These are phyloP conservation scores for Mycena capillaripes DNA, from an alignment of 768 basidiomycete species.

Conservation along the genomic window DNA sequence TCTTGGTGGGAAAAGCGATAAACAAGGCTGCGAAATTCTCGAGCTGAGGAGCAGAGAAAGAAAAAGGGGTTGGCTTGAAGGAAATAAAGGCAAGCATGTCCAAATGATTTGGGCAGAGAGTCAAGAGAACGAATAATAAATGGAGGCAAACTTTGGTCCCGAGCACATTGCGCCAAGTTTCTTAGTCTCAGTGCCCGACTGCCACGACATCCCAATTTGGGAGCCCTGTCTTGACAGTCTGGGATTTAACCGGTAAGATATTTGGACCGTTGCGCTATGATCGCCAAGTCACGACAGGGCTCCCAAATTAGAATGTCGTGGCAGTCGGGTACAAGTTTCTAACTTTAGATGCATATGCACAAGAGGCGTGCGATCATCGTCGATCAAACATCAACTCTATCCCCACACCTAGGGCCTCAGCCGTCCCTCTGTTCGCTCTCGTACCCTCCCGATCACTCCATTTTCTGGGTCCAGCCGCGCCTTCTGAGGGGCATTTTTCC, in stretches of 20 bases:
- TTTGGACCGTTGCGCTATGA: too few species aligned
- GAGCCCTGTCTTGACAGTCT: too few species aligned
- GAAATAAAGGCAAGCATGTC: not conserved
- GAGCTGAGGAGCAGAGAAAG: conserved; percentile 8
- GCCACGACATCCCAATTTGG: too few species aligned
- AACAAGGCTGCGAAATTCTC: not conserved
- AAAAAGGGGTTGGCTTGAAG: conserved; percentile 8
- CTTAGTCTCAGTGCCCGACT: too few species aligned
- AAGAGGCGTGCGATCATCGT: not conserved
- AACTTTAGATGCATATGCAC: conserved; percentile 9
- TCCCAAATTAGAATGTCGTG: too few species aligned
- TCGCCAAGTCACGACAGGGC: too few species aligned
- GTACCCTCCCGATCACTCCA: conserved; percentile 8
- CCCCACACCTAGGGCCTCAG: not conserved
- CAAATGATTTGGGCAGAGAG: not conserved
- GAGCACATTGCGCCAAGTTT: conserved; percentile 9
- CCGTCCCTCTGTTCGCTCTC: conserved; percentile 4
- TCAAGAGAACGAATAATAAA: conserved; percentile 7
- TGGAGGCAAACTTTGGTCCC: not conserved
- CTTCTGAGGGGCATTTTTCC: conserved; percentile 10
- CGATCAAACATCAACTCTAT: conserved; percentile 1
- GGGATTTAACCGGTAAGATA: too few species aligned
- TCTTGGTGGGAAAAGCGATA: not conserved
- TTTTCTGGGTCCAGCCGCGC: conserved; percentile 8
- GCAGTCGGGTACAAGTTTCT: too few species aligned